Conservation (phyloP, 768 basidiomycete species). For the Termitomyces sp. region DNA sequence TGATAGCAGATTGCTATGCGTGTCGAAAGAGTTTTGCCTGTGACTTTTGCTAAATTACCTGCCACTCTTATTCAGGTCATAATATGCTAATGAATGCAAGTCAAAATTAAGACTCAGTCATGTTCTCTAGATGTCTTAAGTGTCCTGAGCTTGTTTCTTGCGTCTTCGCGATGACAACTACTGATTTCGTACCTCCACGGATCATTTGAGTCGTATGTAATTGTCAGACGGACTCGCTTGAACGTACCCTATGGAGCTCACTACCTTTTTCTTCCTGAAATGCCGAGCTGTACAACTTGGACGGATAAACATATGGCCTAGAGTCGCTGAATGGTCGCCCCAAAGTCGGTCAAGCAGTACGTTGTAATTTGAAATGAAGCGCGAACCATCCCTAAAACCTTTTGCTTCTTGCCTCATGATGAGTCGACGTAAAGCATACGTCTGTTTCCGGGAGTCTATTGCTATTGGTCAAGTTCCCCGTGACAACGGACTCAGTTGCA, state of each 20-base stretch:
- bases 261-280: not conserved
- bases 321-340: not conserved
- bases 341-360: not conserved
- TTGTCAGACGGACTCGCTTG: not conserved
- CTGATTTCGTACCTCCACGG: slow-evolving; percentile 2
- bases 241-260: not conserved
- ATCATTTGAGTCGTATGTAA: not conserved
- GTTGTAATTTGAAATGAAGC: not conserved
- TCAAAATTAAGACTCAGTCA: not conserved
- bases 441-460: not conserved
- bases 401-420: not conserved
- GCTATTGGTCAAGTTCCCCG: not conserved
- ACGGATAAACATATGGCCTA: not conserved
- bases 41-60: not conserved
- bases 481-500: not conserved
- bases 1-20: not conserved
- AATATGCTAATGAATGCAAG: not conserved
- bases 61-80: not conserved
- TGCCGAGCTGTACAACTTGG: not conserved
- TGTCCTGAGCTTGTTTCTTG: not conserved
- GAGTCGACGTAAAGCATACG: slow-evolving; percentile 5
- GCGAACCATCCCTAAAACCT: not conserved
- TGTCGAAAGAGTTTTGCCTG: not conserved
- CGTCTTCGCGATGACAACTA: not conserved
- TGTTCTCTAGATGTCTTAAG: not conserved